Percentiles rank a stretch among this genome's conserved stretches.
Conservation (phyloP, 805 yeast species). For the Alloascoidea hylecoeti region DNA sequence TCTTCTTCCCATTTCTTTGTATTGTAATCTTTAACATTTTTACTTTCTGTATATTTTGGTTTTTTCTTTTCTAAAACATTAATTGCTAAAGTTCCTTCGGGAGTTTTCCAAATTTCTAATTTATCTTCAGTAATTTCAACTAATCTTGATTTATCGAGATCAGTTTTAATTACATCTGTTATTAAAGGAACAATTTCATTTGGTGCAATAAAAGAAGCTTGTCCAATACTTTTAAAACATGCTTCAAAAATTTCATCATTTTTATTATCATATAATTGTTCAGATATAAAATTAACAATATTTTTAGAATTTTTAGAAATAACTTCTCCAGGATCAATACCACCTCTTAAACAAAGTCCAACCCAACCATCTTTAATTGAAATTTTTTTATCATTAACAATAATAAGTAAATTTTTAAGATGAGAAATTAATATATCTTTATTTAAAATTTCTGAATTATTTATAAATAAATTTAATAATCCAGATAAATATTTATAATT, state of each 20-base stretch:
- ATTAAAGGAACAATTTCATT: slow-evolving; percentile 37
- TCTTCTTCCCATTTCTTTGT: slow-evolving; percentile 83
- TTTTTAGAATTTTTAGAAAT: slow-evolving; percentile 17
- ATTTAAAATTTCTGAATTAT: slow-evolving; percentile 8
- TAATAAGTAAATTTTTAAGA: slow-evolving; percentile 24
- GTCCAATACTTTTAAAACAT: slow-evolving; percentile 17
- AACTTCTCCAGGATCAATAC: slow-evolving; percentile 50
- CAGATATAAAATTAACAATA: slow-evolving; percentile 11
- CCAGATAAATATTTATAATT: slow-evolving; percentile 5
- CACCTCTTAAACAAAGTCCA: slow-evolving; percentile 45
- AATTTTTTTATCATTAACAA: slow-evolving; percentile 28
- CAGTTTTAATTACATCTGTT: slow-evolving; percentile 24
- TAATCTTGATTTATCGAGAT: slow-evolving; percentile 23
- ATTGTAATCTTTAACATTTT: slow-evolving; percentile 75
- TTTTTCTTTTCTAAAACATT: slow-evolving; percentile 37
- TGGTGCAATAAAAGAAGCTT: slow-evolving; percentile 43
- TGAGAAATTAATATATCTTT: slow-evolving; percentile 8
- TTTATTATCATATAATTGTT: slow-evolving; percentile 13
- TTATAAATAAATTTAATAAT: slow-evolving; percentile 8
- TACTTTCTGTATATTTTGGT: slow-evolving; percentile 30
- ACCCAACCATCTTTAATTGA: slow-evolving; percentile 56
- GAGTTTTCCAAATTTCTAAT: slow-evolving; percentile 49
- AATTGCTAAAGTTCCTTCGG: slow-evolving; percentile 56
- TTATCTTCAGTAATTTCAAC: slow-evolving; percentile 31
- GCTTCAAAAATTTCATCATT: slow-evolving; percentile 15